Conservation (phyloP, 108 stramenopile species). For the Cyclostephanos tholiformis region DNA sequence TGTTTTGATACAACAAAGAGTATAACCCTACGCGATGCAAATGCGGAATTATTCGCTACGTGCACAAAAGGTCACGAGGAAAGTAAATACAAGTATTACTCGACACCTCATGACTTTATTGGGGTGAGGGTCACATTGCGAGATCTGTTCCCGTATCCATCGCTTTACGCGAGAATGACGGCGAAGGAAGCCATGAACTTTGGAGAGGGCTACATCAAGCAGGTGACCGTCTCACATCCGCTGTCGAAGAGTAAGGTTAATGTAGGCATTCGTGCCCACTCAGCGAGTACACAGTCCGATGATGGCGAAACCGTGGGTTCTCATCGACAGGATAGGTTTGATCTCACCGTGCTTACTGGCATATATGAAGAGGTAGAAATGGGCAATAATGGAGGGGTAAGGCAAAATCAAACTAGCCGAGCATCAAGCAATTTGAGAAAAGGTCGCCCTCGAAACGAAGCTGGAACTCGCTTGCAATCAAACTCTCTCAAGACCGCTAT, state of each 20-base stretch:
- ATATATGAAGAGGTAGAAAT: constrained; percentile 13
- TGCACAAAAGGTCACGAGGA: constrained; percentile 16
- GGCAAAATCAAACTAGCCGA: background rate
- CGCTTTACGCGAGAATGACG: constrained; percentile 63
- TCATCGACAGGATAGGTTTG: constrained; percentile 35
- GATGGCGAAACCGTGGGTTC: constrained; percentile 27
- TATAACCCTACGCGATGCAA: constrained; percentile 16
- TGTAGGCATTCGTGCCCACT: background rate
- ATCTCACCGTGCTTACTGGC: constrained; percentile 27
- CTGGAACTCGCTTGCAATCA: too few relatives aligned
- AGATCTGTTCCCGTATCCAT: constrained; percentile 81
- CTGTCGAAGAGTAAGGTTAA: constrained; percentile 21
- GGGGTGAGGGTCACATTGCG: constrained; percentile 50
- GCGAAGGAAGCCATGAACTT: constrained; percentile 54
- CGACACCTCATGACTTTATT: constrained; percentile 46
- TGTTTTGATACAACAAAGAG: constrained; percentile 18
- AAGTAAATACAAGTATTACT: constrained; percentile 19
- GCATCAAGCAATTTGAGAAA: background rate
- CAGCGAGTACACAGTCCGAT: background rate
- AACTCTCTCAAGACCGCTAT: constrained; percentile 29
- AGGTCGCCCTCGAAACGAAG: background rate
- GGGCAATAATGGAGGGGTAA: too few relatives aligned
- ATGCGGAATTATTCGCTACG: constrained; percentile 27
- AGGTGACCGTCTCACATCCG: background rate
- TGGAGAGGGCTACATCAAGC: constrained; percentile 42